Percentiles rank a stretch among this genome's conserved stretches.
phyloP scores from a whole-genome alignment of 352 stramenopile species.

The Peronosclerospora sorghi region DNA sequence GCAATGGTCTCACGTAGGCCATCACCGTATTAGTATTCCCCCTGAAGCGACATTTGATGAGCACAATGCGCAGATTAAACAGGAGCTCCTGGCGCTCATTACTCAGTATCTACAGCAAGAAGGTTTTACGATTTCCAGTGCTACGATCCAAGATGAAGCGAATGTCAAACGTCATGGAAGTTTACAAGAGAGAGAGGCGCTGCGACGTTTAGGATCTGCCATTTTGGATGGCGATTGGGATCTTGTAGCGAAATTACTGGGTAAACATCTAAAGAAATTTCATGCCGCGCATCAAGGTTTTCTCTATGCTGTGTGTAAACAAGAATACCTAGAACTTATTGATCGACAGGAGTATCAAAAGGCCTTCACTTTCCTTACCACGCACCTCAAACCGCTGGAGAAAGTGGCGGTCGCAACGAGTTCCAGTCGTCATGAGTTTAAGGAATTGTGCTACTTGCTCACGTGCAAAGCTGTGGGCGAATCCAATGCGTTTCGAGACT shows the following conservation, averaged over 20 bases:
- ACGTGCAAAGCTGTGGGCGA: constrained; percentile 83
- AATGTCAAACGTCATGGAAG: constrained; percentile 74
- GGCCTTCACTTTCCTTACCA: constrained; percentile 83
- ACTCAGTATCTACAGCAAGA: constrained; percentile 80
- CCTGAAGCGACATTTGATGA: constrained; percentile 75
- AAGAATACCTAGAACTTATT: constrained; percentile 85
- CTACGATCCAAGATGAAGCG: constrained; percentile 81
- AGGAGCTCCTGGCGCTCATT: constrained; percentile 77
- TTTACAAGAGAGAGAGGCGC: constrained; percentile 57
- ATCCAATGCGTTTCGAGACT: constrained; percentile 75
- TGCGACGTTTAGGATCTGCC: constrained; percentile 56
- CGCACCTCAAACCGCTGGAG: constrained; percentile 81
- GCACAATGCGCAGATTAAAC: constrained; percentile 61
- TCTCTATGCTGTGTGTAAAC: constrained; percentile 81
- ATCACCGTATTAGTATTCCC: constrained; percentile 75
- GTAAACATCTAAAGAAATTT: constrained; percentile 77
- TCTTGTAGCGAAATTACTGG: constrained; percentile 67
- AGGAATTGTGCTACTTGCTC: constrained; percentile 82
- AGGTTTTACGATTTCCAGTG: constrained; percentile 66
- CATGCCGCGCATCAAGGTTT: constrained; percentile 73
- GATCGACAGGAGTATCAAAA: constrained; percentile 85
- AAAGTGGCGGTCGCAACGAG: constrained; percentile 62
- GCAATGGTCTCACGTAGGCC: constrained; percentile 68
- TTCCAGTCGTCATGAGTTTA: constrained; percentile 73
- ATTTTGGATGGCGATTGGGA: constrained; percentile 84